Base-by-base conservation (phyloP, 208 protist genomes). In the Wallacemonas rigidus region DNA sequence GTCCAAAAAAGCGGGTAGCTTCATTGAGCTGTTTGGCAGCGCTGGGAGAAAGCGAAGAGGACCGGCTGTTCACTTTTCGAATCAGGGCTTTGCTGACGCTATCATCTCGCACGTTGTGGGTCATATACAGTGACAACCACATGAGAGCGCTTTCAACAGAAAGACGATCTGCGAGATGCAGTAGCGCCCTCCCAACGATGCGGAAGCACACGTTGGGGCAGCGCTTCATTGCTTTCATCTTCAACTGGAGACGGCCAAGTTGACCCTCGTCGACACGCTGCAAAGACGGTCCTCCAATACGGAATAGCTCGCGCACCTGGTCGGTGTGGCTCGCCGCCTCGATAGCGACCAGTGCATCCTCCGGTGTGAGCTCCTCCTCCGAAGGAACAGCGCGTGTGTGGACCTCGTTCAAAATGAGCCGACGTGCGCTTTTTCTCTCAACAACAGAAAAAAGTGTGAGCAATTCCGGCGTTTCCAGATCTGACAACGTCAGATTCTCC, bases 101-200 rank as follows among this genome's bases (percentile, higher is more conserved):
- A 75, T 90, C 85, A 69, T 96, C 91, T 8, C 80, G 75, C 17
- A 96, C 72, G 3, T 77, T 43, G 36, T 85, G 53, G 15, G 77
- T 69, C 3, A 83, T 68, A 61, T 96, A 96, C 17, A 96, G 67
- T 1, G 76, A 72, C 58, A 91, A 69, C 89, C 91, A 96, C 51
- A 78, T 40, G 8, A 89, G 43, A 2, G 87, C 85, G 61, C 83
- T 81, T 17, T 89, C 78, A 8, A 71, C 70, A 0, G 88, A 79
- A 47, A 96, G 74, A 38, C 55, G 63, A 11, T 67, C 70, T 1
- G 71, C 68, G 1, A 83, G 51, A 5, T 65, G 58, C 9, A 91
- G 40, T n/a, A 96, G 58, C 2, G 67, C 40, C 38, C 64, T 82
- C 35, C 91, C 91, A 2, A 87, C 68, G 35, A 92, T 73, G 3